A percentile compares a stretch with the other conserved stretches of the same genome.
phyloP scores from a whole-genome alignment of 1,284 basidiomycete genomes.

The Sutorius eximius region DNA sequence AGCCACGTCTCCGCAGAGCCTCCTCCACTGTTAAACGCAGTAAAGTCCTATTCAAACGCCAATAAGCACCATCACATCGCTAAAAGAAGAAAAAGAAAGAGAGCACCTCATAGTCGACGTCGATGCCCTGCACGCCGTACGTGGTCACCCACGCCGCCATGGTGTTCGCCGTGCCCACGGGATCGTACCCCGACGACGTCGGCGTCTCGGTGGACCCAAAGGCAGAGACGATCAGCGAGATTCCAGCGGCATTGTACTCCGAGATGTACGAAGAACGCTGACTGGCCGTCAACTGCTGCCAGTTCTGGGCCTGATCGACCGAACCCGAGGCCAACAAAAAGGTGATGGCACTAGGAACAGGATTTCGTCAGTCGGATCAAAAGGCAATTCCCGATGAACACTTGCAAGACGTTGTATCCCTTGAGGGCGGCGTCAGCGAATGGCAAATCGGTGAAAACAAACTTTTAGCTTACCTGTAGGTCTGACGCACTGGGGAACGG shows the following conservation, averaged over 20 bases:
- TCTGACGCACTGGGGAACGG: constrained; percentile 40
- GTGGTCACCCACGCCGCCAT: constrained; percentile 50
- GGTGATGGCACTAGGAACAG: constrained; percentile 40
- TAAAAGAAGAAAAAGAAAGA: background rate
- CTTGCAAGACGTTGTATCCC: constrained; percentile 52
- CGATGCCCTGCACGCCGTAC: constrained; percentile 52
- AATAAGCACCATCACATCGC: background rate
- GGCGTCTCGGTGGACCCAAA: constrained; percentile 56
- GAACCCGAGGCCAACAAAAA: constrained; percentile 46
- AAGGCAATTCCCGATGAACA: background rate
- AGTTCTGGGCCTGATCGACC: constrained; percentile 46
- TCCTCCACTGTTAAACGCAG: constrained; percentile 40
- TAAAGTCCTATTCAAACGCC: constrained; percentile 42
- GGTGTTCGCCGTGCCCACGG: constrained; percentile 42
- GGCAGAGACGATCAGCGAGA: constrained; percentile 49
- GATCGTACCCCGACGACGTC: constrained; percentile 42
- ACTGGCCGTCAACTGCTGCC: constrained; percentile 34
- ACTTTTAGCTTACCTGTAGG: constrained; percentile 35
- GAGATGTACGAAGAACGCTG: constrained; percentile 39
- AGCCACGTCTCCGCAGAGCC: constrained; percentile 46
- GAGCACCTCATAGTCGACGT: constrained; percentile 55
- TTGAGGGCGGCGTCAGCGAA: constrained; percentile 9
- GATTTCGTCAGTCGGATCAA: background rate
- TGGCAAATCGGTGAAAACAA: background rate
- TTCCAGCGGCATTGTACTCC: constrained; percentile 45